These are phyloP conservation scores for Teratosphaeria gauchensis DNA, from an alignment of 2,329 filamentous ascomycete genomes.

Conservation along the genomic window DNA sequence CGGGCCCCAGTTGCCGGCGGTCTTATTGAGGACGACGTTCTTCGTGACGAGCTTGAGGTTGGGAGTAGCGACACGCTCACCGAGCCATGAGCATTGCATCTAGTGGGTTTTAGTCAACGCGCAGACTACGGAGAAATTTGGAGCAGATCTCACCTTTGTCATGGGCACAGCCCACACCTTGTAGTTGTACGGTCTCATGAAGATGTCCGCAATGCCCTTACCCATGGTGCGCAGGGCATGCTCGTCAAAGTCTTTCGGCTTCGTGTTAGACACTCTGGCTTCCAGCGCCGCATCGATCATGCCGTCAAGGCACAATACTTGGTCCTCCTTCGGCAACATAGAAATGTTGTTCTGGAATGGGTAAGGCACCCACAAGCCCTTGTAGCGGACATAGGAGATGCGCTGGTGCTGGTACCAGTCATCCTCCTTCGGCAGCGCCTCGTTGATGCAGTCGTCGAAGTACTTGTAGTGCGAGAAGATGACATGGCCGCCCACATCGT, in stretches of 20 bases:
- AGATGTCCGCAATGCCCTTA: slow-evolving; percentile 78
- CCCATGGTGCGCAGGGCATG: slow-evolving; percentile 95
- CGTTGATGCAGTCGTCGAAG: slow-evolving; percentile 97
- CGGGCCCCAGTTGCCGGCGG: slow-evolving; percentile 93
- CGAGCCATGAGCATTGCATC: slow-evolving; percentile 99
- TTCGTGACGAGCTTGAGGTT: slow-evolving; percentile 87
- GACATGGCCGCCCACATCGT: slow-evolving; percentile 96
- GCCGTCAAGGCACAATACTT: slow-evolving; percentile 87
- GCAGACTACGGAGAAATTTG: not conserved
- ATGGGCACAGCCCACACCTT: slow-evolving; percentile 99
- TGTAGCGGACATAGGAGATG: slow-evolving; percentile 97
- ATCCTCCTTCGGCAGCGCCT: slow-evolving; percentile 83
- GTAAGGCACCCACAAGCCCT: slow-evolving; percentile 93
- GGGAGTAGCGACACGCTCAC: slow-evolving; percentile 94
- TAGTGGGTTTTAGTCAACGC: slow-evolving; percentile 28
- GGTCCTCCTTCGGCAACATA: slow-evolving; percentile 93
- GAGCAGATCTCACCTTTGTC: slow-evolving; percentile 60
- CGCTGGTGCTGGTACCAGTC: slow-evolving; percentile 98
- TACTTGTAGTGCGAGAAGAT: slow-evolving; percentile 99
- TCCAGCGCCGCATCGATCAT: slow-evolving; percentile 91
- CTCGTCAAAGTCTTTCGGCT: slow-evolving; percentile 95
- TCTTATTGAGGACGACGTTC: slow-evolving; percentile 94
- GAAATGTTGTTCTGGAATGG: slow-evolving; percentile 99
- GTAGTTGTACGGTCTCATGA: slow-evolving; percentile 99
- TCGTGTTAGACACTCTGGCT: slow-evolving; percentile 74